Percentiles rank a stretch among this genome's conserved stretches.
Evolutionary conservation across 2,329 filamentous ascomycete species (phyloP).

Genomic region (Bipolaris oryzae): DNA sequence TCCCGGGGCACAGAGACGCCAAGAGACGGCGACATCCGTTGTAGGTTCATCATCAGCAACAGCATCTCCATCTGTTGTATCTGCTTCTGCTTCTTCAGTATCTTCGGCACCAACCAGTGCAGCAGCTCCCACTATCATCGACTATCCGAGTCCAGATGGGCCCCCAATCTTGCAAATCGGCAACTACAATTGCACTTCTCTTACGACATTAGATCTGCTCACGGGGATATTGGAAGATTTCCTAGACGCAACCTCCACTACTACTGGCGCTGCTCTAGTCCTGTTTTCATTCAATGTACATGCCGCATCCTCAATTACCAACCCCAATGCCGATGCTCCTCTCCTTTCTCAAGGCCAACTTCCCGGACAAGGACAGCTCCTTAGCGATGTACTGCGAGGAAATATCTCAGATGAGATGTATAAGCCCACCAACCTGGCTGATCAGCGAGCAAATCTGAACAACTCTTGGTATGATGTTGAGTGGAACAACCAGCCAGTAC

Average conservation of each 20-base stretch:
- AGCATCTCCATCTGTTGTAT: neutral
- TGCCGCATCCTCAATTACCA: conserved; percentile 51
- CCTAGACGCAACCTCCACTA: conserved; percentile 59
- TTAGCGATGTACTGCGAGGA: conserved; percentile 56
- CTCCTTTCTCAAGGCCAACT: conserved; percentile 51
- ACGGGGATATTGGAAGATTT: conserved; percentile 59
- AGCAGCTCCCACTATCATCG: conserved; percentile 23
- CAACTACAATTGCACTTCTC: conserved; percentile 59
- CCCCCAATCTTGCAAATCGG: conserved; percentile 55
- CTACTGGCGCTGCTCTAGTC: conserved; percentile 60
- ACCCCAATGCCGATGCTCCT: conserved; percentile 52
- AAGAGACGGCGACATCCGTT: conserved; percentile 13
- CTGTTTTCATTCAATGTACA: conserved; percentile 66
- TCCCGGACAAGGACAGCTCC: conserved; percentile 52
- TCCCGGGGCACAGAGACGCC: conserved; percentile 17
- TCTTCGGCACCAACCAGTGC: conserved; percentile 16
- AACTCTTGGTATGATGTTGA: conserved; percentile 60
- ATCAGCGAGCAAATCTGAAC: conserved; percentile 64
- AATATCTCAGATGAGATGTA: conserved; percentile 61
- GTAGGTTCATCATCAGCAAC: conserved; percentile 2
- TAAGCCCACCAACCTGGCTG: conserved; percentile 56
- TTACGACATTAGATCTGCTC: conserved; percentile 59
- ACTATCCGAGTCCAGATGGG: conserved; percentile 28
- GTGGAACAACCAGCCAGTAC: conserved; percentile 52
- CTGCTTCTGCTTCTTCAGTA: conserved; percentile 3